Evolutionary conservation across 495 filamentous ascomycete species (phyloP).

Genomic region (Penicillium macrosclerotiorum): DNA sequence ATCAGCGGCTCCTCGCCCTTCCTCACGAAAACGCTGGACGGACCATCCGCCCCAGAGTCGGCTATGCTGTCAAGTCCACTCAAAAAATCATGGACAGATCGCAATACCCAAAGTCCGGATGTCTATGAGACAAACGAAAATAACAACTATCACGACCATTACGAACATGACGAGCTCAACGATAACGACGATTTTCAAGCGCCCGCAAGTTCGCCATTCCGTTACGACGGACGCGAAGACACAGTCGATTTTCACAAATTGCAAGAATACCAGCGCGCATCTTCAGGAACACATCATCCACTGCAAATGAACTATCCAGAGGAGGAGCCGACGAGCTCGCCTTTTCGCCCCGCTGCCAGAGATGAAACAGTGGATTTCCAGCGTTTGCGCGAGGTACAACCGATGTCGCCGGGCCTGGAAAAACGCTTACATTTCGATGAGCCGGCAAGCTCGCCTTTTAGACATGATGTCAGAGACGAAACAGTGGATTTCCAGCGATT

Average conservation of each 20-base stretch:
- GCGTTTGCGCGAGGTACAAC: slow-evolving; percentile 19
- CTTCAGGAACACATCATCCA: background rate
- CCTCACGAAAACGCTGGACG: slow-evolving; percentile 24
- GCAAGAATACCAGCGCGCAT: slow-evolving; percentile 8
- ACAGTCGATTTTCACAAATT: slow-evolving; percentile 38
- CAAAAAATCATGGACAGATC: slow-evolving; percentile 26
- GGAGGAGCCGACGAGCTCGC: slow-evolving; percentile 35
- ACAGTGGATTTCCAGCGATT: slow-evolving; percentile 17
- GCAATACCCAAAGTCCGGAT: slow-evolving; percentile 8
- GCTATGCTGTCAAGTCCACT: slow-evolving; percentile 32
- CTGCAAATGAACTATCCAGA: slow-evolving; percentile 1
- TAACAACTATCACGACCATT: slow-evolving; percentile 10
- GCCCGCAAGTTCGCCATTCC: slow-evolving; percentile 40
- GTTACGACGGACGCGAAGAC: slow-evolving; percentile 34
- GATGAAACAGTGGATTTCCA: slow-evolving; percentile 10
- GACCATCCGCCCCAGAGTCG: slow-evolving; percentile 32
- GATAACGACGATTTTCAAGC: slow-evolving; percentile 21
- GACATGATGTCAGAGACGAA: background rate
- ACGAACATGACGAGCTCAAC: slow-evolving; percentile 15
- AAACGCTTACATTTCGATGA: slow-evolving; percentile 10
- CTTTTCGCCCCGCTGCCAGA: slow-evolving; percentile 21
- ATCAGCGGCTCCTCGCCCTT: slow-evolving; percentile 27
- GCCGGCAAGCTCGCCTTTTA: slow-evolving; percentile 30
- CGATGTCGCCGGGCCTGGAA: slow-evolving; percentile 14
- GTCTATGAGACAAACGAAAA: slow-evolving; percentile 13